These are phyloP conservation scores for Globisporangium orthogonon DNA, from an alignment of 352 stramenopile genomes.

Conservation along the genomic window DNA sequence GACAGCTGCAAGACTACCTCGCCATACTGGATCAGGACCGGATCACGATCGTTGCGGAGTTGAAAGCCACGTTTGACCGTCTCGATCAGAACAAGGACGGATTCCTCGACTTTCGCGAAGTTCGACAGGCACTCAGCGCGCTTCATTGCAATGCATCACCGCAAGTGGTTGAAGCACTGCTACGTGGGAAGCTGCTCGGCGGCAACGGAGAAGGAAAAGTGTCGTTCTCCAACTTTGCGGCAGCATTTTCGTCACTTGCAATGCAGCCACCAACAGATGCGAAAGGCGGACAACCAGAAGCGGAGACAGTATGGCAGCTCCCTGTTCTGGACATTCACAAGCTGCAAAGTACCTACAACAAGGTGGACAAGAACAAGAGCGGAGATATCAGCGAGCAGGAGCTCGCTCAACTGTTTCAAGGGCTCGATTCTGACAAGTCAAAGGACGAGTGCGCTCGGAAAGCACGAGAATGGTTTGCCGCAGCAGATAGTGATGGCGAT, in stretches of 20 bases:
- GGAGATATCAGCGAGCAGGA: constrained; percentile 31
- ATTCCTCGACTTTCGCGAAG: constrained; percentile 40
- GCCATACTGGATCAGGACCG: constrained; percentile 62
- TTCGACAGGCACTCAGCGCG: constrained; percentile 33
- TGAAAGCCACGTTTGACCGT: constrained; percentile 67
- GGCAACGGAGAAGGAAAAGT: constrained; percentile 22
- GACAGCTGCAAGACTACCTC: constrained; percentile 68
- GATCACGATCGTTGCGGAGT: constrained; percentile 48
- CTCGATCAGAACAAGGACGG: constrained; percentile 57
- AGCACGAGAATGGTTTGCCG: constrained; percentile 31
- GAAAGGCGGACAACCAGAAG: background rate
- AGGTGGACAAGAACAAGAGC: constrained; percentile 25
- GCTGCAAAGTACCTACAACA: constrained; percentile 40
- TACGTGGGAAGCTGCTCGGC: constrained; percentile 24
- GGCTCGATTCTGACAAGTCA: constrained; percentile 25
- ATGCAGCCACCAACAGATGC: constrained; percentile 30
- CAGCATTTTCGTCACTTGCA: constrained; percentile 50
- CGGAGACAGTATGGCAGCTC: constrained; percentile 12
- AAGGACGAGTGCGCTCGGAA: constrained; percentile 16
- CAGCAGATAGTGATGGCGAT: constrained; percentile 26
- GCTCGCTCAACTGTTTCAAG: constrained; percentile 23
- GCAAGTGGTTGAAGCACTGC: constrained; percentile 25
- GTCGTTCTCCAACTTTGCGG: constrained; percentile 43
- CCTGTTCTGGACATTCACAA: constrained; percentile 31
- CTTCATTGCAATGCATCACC: constrained; percentile 27